phyloP scores from a whole-genome alignment of 2,329 filamentous ascomycete genomes.

The Cladosporium sp. region DNA sequence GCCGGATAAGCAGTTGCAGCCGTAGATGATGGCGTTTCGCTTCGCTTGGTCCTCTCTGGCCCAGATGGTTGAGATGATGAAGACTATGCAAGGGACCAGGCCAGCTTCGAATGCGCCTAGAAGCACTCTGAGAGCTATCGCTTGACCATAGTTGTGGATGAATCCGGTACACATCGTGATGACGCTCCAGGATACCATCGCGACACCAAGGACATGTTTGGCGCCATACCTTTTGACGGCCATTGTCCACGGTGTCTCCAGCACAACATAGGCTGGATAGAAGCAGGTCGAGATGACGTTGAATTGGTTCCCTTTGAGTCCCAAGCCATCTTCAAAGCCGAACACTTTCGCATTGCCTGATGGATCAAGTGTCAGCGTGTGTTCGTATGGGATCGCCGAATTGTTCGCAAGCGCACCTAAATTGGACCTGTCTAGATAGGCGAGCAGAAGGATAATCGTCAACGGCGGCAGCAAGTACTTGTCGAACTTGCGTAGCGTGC shows the following conservation, averaged over 20 bases:
- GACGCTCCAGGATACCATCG: conserved; percentile 22
- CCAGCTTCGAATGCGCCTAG: conserved; percentile 26
- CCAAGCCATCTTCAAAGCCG: conserved; percentile 17
- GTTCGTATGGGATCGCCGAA: no score
- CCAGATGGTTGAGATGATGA: conserved; percentile 28
- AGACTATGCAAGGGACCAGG: conserved; percentile 24
- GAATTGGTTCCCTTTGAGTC: conserved; percentile 17
- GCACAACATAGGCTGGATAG: conserved; percentile 18
- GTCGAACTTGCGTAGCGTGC: conserved; percentile 16
- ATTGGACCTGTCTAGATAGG: conserved; percentile 18
- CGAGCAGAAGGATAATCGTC: conserved; percentile 14
- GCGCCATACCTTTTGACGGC: conserved; percentile 23
- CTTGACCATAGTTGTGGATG: conserved; percentile 26
- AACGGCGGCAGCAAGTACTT: conserved; percentile 16
- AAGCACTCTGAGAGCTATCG: conserved; percentile 25
- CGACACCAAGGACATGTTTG: conserved; percentile 18
- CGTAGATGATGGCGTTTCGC: conserved; percentile 25
- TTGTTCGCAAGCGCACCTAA: conserved; percentile 7
- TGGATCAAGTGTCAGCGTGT: conserved; percentile 12
- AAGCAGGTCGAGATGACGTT: conserved; percentile 18
- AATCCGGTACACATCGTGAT: conserved; percentile 28
- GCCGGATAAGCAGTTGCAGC: conserved; percentile 20
- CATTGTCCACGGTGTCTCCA: conserved; percentile 18
- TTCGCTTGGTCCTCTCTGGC: conserved; percentile 21
- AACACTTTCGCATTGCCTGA: conserved; percentile 18